Percentiles rank a stretch among this genome's conserved stretches.
Evolutionary conservation across 2,329 filamentous ascomycete genomes (phyloP).

Genomic region (Pseudocercospora pini-densiflorae): DNA sequence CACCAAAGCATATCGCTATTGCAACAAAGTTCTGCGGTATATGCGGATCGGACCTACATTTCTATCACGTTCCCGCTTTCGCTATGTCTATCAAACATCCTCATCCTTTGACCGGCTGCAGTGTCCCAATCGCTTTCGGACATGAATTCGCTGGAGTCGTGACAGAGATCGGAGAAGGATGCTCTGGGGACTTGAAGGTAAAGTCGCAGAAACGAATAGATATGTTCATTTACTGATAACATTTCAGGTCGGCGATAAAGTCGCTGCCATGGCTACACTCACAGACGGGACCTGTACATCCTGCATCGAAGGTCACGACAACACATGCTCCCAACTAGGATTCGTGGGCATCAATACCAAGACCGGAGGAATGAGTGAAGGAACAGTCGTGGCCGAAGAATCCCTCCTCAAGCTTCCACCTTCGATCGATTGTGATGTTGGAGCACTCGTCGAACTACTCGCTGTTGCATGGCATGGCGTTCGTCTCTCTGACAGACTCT

Average conservation of each 20-base stretch:
- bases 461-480: slow-evolving; percentile 19
- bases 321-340: slow-evolving; percentile 10
- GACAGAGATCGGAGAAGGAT: slow-evolving; percentile 14
- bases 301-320: slow-evolving; percentile 13
- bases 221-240: not conserved
- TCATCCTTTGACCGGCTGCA: slow-evolving; percentile 17
- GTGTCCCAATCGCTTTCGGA: slow-evolving; percentile 9
- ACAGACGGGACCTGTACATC: slow-evolving; percentile 16
- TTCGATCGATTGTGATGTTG: slow-evolving; percentile 17
- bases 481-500: not conserved
- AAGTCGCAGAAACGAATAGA: not conserved
- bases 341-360: slow-evolving; percentile 18
- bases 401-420: slow-evolving; percentile 15
- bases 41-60: slow-evolving; percentile 19
- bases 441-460: slow-evolving; percentile 17
- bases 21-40: slow-evolving; percentile 19
- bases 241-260: slow-evolving; percentile 16
- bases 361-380: slow-evolving; percentile 19
- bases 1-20: slow-evolving; percentile 14
- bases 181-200: slow-evolving; percentile 11
- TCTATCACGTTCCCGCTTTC: slow-evolving; percentile 11
- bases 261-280: slow-evolving; percentile 16
- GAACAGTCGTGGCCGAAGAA: slow-evolving; percentile 13
- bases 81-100: slow-evolving; percentile 10
- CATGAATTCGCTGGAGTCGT: slow-evolving; percentile 20